Evolutionary conservation across 2,329 filamentous ascomycete species (phyloP).

Genomic region (Tolypocladium cylindrosporum): DNA sequence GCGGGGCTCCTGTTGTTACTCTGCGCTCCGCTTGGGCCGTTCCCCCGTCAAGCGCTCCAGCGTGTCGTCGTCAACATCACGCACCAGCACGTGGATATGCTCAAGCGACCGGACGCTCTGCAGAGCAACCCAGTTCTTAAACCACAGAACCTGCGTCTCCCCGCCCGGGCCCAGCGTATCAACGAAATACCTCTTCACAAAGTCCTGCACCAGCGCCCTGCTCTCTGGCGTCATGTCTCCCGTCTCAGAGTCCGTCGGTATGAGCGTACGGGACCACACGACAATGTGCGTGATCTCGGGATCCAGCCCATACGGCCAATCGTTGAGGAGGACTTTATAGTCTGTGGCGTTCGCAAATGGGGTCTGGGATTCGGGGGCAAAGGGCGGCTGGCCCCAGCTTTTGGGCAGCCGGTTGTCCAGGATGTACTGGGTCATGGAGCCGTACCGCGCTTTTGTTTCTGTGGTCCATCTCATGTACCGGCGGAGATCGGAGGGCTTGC

Average conservation of each 20-base stretch:
- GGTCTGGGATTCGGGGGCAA: conserved; percentile 35
- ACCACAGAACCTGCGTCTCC: conserved; percentile 61
- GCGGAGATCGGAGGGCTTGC: conserved; percentile 70
- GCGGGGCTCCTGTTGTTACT: conserved; percentile 1
- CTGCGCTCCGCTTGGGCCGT: conserved; percentile 25
- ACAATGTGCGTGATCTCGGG: conserved; percentile 68
- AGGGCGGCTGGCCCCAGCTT: conserved; percentile 54
- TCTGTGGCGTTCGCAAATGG: conserved; percentile 47
- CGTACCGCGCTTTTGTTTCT: conserved; percentile 60
- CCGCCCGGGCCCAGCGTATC: conserved; percentile 40
- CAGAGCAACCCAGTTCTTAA: conserved; percentile 85
- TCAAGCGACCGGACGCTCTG: conserved; percentile 83
- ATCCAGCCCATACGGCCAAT: conserved; percentile 83
- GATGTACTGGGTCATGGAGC: conserved; percentile 71
- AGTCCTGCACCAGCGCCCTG: conserved; percentile 53
- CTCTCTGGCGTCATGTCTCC: conserved; percentile 65
- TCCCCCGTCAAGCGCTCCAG: conserved; percentile 44
- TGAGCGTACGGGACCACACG: conserved; percentile 79
- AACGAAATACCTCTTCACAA: conserved; percentile 60
- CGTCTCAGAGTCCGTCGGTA: conserved; percentile 59
- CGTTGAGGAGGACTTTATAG: conserved; percentile 69
- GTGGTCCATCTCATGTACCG: conserved; percentile 71
- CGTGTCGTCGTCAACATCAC: conserved; percentile 39
- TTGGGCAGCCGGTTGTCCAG: conserved; percentile 58
- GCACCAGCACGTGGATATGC: conserved; percentile 74